Evolutionary conservation across 768 basidiomycete genomes (phyloP), one percentile per base, ranked within the genome.

Genomic region (Russula olivacea): DNA sequence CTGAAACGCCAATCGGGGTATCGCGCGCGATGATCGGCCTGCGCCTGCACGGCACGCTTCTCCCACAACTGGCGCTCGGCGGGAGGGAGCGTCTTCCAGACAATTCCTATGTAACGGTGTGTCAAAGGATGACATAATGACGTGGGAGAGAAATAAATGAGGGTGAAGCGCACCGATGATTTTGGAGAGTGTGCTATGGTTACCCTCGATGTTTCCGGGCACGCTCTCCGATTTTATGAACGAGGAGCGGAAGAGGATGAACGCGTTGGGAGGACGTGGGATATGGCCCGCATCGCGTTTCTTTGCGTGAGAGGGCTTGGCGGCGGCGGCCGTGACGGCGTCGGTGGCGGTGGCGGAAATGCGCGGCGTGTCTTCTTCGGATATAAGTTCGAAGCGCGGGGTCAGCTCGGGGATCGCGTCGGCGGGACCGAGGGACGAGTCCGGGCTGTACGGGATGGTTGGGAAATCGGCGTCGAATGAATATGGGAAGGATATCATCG

Each of bases 1-100:
- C 86, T 80, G 72, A 90, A 92, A 55, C 90, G 78, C 89, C 90
- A 92, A 73, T 90, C 87, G 1, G 89, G 89, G 71, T 91, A 91
- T 61, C 82, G 78, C 54, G 78, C 77, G 58, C 88, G 80, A 71
- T 91, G 89, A 71, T 89, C 89, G 0, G 81, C 84, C 69, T 86
- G 86, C 0, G 89, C 89, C 6, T 81, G 76, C 47, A 81, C 76
- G 5, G 86, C 90, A 73, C 86, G 87, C 38, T 79, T 85, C 71
- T 91, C 90, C 89, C 89, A 92, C 54, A 82, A 77, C 64, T 85
- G 82, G 60, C 85, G 80, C 70, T 92, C 87, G 61, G 82, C 78
- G 17, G 78, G 79, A 10, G 88, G 76, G 19, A 92, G 83, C 0
- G 83, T 80, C 71, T 85, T 86, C 89, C 89, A 92, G 70, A 80